phyloP scores from a whole-genome alignment of 441 rosid genomes.

The Populus trichocarpa region DNA sequence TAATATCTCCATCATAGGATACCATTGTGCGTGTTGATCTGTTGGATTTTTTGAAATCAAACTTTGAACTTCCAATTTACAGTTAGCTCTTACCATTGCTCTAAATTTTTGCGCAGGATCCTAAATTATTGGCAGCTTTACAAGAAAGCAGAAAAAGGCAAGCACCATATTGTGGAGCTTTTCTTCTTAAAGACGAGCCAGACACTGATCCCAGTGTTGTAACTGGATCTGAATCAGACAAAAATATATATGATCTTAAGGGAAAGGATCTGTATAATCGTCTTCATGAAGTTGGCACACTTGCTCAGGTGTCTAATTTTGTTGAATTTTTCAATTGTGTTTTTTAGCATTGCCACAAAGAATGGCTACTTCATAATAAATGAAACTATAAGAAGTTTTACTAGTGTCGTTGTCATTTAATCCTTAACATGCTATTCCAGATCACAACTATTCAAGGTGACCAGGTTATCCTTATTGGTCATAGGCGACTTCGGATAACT shows the following conservation, averaged over 20 bases:
- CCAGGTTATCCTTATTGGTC: constrained; percentile 92
- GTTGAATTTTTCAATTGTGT: constrained; percentile 6
- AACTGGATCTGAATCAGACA: constrained; percentile 68
- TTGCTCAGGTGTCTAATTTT: constrained; percentile 70
- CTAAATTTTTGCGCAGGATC: constrained; percentile 54
- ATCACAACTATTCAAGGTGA: constrained; percentile 90
- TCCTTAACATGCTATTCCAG: constrained; percentile 40
- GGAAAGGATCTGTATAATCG: constrained; percentile 84
- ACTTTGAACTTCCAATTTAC: not conserved
- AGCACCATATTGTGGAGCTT: constrained; percentile 97
- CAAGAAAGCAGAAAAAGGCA: constrained; percentile 88
- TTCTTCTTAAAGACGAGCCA: constrained; percentile 88
- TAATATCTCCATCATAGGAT: not conserved
- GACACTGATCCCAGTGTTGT: constrained; percentile 56
- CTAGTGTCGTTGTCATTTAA: constrained; percentile 1
- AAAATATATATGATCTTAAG: constrained; percentile 63
- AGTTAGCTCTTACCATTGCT: not conserved
- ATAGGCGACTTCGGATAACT: constrained; percentile 84
- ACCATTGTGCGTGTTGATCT: not conserved
- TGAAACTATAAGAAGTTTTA: not conserved
- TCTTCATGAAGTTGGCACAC: constrained; percentile 97
- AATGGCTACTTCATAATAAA: not conserved
- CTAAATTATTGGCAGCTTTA: constrained; percentile 84
- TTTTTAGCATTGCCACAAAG: constrained; percentile 2
- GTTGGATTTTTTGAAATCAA: not conserved